Evolutionary conservation across 2,329 filamentous ascomycete species (phyloP), one percentile per base, ranked within the genome.

Genomic region (Epichloe glyceriae): DNA sequence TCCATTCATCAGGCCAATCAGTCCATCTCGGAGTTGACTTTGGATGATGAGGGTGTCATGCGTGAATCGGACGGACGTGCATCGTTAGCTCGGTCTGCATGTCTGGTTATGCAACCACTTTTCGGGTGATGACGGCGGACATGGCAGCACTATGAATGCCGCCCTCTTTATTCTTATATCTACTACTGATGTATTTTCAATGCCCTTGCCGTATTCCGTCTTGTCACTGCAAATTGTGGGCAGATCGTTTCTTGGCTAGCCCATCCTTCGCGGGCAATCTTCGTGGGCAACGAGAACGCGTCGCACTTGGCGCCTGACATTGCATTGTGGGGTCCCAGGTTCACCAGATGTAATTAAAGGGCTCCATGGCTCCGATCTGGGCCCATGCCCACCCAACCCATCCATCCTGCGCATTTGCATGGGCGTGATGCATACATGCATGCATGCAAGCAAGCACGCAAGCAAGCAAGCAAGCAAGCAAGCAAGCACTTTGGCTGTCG

Each of bases 1-100:
- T 30, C 30, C 30, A 4, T 30, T 30, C 30, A 30, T 30, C 30
- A 4, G 1, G 30, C 30, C 30, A 8, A 30, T 30, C 8, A 11
- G 30, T 4, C 30, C 10, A 30, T 30, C 30, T 10, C 30, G 30
- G 30, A 0, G 8, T 30, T 30, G 26, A 33, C n/a, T 22, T 20
- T 39, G 42, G 47, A 30, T 49, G 42, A 50, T 45, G 33, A 46
- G 47, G 46, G 52, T 56, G 56, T 56, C 57, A 57, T 58, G 57
- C 55, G 57, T 55, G 50, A 47, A 47, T 45, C 44, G 39, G 50
- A 53, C 47, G 49, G 49, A 20, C 43, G 35, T 50, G 49, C 49
- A 49, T 49, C 42, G 20, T 38, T 51, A 51, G 44, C 41, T 20
- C 26, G 38, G 34, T 22, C 44, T 42, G 44, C 40, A 41, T 20